Conservation (phyloP, 768 basidiomycete genomes). For the Tephrocybe sp. region DNA sequence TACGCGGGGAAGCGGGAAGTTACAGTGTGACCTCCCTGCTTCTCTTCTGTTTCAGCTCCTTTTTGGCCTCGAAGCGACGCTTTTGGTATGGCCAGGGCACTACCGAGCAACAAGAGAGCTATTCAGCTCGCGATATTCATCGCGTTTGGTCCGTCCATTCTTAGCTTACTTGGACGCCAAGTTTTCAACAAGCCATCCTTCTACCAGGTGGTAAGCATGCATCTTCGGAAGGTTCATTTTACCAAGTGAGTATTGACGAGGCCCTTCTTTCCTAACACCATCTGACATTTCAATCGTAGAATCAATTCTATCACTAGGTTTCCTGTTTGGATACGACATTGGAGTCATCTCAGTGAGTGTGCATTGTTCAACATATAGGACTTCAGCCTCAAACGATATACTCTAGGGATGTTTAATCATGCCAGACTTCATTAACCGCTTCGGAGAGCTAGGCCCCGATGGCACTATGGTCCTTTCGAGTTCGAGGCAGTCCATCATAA, state of each 20-base stretch:
- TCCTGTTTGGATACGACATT: constrained; percentile 76
- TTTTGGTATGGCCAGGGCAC: constrained; percentile 34
- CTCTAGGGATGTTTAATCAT: constrained; percentile 74
- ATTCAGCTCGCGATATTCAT: constrained; percentile 69
- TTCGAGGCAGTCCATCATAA: constrained; percentile 73
- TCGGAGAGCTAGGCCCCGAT: constrained; percentile 51
- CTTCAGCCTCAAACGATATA: constrained; percentile 1
- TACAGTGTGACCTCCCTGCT: constrained; percentile 16
- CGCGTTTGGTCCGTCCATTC: constrained; percentile 60
- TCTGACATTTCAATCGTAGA: neutral
- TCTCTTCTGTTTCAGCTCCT: constrained; percentile 22
- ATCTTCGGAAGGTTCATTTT: neutral
- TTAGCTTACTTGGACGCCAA: constrained; percentile 1
- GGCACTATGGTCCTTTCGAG: constrained; percentile 55
- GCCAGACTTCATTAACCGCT: constrained; percentile 72
- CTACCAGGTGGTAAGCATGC: constrained; percentile 17
- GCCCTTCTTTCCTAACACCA: neutral
- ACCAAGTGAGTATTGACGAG: neutral
- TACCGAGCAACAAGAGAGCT: constrained; percentile 64
- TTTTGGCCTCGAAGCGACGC: constrained; percentile 6
- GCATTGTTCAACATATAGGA: neutral
- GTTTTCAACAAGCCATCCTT: neutral
- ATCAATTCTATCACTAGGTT: constrained; percentile 35
- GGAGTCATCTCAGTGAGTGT: constrained; percentile 68
- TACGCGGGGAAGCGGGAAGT: neutral